Conservation (phyloP, 1,284 basidiomycete species). For the Inonotus hispidus region DNA sequence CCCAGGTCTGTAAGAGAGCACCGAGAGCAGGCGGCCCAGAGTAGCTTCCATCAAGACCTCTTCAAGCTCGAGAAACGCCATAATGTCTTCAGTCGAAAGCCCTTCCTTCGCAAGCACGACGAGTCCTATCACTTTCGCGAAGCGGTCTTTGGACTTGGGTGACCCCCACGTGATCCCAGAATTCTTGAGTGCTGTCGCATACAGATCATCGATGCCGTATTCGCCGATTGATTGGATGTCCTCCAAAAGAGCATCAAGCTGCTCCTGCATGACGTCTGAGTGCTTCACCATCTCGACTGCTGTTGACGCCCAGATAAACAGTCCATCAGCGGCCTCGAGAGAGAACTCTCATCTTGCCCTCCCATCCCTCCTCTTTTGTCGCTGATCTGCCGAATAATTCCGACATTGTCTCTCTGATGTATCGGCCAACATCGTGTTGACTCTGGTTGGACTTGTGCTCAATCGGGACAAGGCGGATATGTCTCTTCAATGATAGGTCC, state of each 20-base stretch:
- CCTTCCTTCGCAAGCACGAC: background rate
- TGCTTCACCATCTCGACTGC: background rate
- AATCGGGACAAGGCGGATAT: background rate
- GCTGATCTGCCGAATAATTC: background rate
- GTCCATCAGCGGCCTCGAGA: background rate
- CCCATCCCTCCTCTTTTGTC: background rate
- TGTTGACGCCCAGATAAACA: conserved; percentile 6
- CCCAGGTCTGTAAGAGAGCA: too few relatives aligned
- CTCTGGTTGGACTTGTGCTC: background rate
- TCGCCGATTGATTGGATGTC: too few relatives aligned
- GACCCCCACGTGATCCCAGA: background rate
- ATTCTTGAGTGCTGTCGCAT: background rate
- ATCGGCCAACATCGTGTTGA: background rate
- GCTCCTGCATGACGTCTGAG: background rate
- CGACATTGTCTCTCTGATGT: background rate
- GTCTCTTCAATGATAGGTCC: background rate
- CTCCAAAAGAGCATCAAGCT: too few relatives aligned
- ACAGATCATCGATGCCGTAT: background rate
- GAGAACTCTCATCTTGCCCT: background rate
- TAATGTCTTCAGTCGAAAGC: background rate
- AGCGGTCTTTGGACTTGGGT: background rate
- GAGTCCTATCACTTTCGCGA: background rate
- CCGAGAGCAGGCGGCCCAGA: too few relatives aligned
- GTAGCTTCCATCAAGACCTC: too few relatives aligned
- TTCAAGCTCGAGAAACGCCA: too few relatives aligned